Evolutionary conservation across 179 eudicot genomes (phyloP), one percentile per base, ranked within the genome.

Genomic region (Beta corolliflora): DNA sequence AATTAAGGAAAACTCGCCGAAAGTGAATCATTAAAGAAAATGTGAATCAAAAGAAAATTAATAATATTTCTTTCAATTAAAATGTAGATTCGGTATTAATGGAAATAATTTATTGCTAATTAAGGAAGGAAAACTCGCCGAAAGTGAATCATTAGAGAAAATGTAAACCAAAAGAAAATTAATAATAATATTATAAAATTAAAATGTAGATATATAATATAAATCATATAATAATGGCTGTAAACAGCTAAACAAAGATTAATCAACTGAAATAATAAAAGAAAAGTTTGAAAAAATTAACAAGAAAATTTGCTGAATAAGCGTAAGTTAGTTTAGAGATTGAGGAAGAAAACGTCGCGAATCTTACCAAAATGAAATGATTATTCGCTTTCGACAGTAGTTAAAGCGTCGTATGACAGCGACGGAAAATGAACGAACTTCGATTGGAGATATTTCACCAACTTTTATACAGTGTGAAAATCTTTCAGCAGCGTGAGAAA

Each of bases 341-440:
- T n/a, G 11, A 41, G 61, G 9, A 66, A 45, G 50, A 29, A 56
- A 81, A 81, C 66, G 66, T 75, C 74, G 25, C 73, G 21, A 16
- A 19, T 29, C n/a, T 48, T 72, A 61, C 63, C 69, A 36, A 52
- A 66, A 18, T 31, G 65, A 53, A 12, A 41, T 50, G 36, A 66
- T 31, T 45, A 52, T 6, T 21, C 19, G 12, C 54, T 61, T n/a
- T 18, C 48, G 56, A 19, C 13, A 23, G 56, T 64, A 48, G 80
- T n/a, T 44, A 13, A 54, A 10, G 63, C 11, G 70, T 77, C 66
- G 64, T 45, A 9, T 21, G 56, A 56, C 0, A 53, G 48, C 61
- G 64, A 55, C 58, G 41, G 56, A 66, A 45, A 76, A 41, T 66
- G 54, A 64, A 65, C n/a, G 31, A 29, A 64, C 58, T 64, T 48